Base-by-base conservation (phyloP, 2,329 filamentous ascomycete species). In the Calonectria hawksworthii region DNA sequence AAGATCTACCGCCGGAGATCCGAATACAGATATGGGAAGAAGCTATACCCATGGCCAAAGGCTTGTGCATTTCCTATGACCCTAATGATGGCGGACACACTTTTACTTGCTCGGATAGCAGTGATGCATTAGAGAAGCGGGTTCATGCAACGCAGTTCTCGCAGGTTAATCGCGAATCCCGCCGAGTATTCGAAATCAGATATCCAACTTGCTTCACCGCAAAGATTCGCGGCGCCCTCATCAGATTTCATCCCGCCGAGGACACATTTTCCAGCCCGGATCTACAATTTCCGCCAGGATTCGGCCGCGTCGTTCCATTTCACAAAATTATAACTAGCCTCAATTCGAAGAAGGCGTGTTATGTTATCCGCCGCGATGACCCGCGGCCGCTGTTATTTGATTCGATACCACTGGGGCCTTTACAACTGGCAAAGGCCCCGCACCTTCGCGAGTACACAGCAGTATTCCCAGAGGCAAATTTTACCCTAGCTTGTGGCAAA, bases 331-430 rank as follows among this genome's bases (percentile, higher is more conserved):
- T 41, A 4, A 18, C n/a, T 3, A 41, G 10, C 8, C 32, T 54
- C 16, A 7, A 2, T 4, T 10, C 2, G 2, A 0, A 6, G 13
- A 4, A 18, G 9, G 26, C 26, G 4, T 8, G 32, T 1, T 54
- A 18, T 10, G 5, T 16, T 6, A 8, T 30, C 6, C 4, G 10
- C 16, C 16, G n/a, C 50, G n/a, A 21, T 7, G 28, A n/a, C 26
- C 3, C 2, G 7, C 14, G 16, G 23, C 13, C 16, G 16, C 5
- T 3, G 8, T 47, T 21, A 5, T 1, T 6, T 14, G 30, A 59
- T 9, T 4, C 1, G 13, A 18, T 41, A 41, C 56, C 34, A 28
- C 7, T 61, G 10, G n/a, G n/a, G 4, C 34, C 34, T 11, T 11
- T 41, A 0, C 34, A 7, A 18, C 8, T 41, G 14, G n/a, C 14